Conservation (phyloP, 371 early-diverging fungal species). For the Mucor racemosus region DNA sequence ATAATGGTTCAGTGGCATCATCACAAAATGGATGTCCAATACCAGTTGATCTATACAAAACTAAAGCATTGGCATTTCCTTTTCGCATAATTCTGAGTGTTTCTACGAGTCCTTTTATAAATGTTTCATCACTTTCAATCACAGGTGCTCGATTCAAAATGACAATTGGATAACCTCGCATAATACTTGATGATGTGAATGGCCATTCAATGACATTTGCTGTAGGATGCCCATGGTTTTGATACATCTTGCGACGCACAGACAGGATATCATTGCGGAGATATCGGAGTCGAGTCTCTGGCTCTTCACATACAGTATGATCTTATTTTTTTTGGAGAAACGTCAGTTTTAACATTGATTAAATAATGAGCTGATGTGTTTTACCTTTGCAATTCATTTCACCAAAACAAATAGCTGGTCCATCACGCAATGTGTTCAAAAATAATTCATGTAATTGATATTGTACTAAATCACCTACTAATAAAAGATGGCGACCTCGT, state of each 20-base stretch:
- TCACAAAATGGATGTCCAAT: constrained; percentile 57
- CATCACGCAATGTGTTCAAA: constrained; percentile 50
- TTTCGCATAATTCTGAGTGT: constrained; percentile 50
- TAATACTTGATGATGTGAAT: constrained; percentile 44
- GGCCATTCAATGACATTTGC: constrained; percentile 52
- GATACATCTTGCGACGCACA: constrained; percentile 28
- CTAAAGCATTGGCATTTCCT: constrained; percentile 35
- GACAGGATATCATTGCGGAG: constrained; percentile 64
- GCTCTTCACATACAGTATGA: constrained; percentile 44
- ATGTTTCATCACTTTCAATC: constrained; percentile 50
- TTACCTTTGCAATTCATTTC: constrained; percentile 61
- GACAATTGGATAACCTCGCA: constrained; percentile 42
- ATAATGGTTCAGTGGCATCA: constrained; percentile 46
- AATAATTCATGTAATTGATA: constrained; percentile 63
- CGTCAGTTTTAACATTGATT: not conserved
- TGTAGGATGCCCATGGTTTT: constrained; percentile 38
- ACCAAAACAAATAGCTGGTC: constrained; percentile 58
- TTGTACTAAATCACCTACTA: constrained; percentile 65
- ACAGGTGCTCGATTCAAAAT: constrained; percentile 57
- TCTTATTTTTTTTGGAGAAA: constrained; percentile 24
- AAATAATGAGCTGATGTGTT: not conserved
- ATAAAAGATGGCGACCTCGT: constrained; percentile 40
- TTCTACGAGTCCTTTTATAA: constrained; percentile 44
- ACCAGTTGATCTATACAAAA: constrained; percentile 59
- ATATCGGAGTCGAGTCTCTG: constrained; percentile 45